phyloP scores from a whole-genome alignment of 2,329 filamentous ascomycete species.

The Zymoseptoria passerinii region DNA sequence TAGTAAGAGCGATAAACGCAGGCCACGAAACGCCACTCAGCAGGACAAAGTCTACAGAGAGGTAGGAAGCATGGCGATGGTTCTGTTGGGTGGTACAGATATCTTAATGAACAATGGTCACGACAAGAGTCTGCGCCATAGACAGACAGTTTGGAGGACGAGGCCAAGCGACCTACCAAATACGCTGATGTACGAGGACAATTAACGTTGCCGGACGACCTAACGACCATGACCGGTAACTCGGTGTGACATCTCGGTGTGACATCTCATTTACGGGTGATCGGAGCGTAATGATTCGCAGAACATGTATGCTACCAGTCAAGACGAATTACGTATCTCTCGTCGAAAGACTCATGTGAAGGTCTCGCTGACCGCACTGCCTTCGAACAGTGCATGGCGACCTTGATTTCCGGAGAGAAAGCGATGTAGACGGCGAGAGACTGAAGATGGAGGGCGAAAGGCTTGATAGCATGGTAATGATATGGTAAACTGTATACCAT shows the following conservation, averaged over 20 bases:
- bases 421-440: background rate
- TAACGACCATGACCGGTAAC: too few relatives aligned
- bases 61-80: background rate
- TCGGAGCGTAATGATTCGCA: too few relatives aligned
- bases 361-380: too few relatives aligned
- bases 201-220: too few relatives aligned
- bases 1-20: background rate
- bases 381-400: too few relatives aligned
- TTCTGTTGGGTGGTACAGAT: slow-evolving; percentile 2
- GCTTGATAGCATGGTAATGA: slow-evolving; percentile 16
- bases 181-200: too few relatives aligned
- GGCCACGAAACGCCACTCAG: background rate
- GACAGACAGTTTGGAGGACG: background rate
- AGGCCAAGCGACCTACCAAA: too few relatives aligned
- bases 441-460: background rate
- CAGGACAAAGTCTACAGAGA: background rate
- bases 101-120: background rate
- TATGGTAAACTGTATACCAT: slow-evolving; percentile 14
- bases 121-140: background rate
- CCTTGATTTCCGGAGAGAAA: background rate
- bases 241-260: too few relatives aligned
- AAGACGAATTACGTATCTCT: too few relatives aligned
- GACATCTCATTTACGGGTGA: too few relatives aligned
- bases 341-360: too few relatives aligned
- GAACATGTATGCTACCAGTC: too few relatives aligned